Evolutionary conservation across 768 basidiomycete genomes (phyloP), one percentile per base, ranked within the genome.

Genomic region (Amanita pseudoporphyria): DNA sequence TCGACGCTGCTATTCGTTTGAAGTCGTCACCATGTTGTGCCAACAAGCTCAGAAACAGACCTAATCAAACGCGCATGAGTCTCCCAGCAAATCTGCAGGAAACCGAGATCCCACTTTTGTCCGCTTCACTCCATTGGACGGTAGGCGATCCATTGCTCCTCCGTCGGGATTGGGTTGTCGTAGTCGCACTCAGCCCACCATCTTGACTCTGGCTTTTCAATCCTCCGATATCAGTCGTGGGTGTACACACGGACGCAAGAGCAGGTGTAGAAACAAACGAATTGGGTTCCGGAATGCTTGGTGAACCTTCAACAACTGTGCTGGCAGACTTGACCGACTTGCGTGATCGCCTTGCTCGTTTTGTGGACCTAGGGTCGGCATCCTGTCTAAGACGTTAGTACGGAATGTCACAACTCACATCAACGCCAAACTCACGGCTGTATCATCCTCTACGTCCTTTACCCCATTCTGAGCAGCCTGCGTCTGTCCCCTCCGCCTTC

Each of bases 11-110:
- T 45, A 89, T 82, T n/a, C 76, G 73, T 56, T 79, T 76, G 57
- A 81, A 81, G 57, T 88, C 76, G 47, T 76, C 72, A 31, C 84
- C 84, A 60, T 84, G 72, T 51, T 77, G 69, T n/a, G 68, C 65
- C 14, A 86, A 67, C 33, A 87, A 69, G 13, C 69, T 61, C 41
- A 80, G 56, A 58, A 87, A 81, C 40, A 74, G 56, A 40, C 60
- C 78, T 79, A 47, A 19, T 9, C 46, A 47, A 45, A 54, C 46
- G 47, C 12, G 9, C 6, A 48, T 38, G 14, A 24, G 16, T 6
- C 21, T 31, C 37, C 4, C n/a, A 32, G 18, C 4, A 21, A 31
- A 38, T 22, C 21, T 9, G 33, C 13, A 38, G 9, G 30, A 40
- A 26, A 35, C 10, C 19, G 14, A 12, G 33, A 48, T 63, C 73